phyloP scores from a whole-genome alignment of 176 grass and related monocot genomes.

The Oryza meyeriana region DNA sequence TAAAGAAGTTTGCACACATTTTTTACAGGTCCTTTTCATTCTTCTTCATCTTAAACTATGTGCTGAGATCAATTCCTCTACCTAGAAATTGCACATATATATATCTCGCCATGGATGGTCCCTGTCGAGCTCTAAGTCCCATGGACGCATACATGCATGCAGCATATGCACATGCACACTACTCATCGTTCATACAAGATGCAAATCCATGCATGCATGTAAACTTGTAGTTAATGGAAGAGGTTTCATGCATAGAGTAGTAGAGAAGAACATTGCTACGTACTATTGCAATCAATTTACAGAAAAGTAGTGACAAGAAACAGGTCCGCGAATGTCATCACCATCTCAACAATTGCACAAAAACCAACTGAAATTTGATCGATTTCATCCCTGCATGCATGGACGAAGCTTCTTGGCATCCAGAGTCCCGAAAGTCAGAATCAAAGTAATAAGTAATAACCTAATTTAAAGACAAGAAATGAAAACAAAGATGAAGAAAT shows the following conservation, averaged over 20 bases:
- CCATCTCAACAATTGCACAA: not conserved
- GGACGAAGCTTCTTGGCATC: not conserved
- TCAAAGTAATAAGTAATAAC: not conserved
- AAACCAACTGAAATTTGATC: not conserved
- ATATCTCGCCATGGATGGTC: not conserved
- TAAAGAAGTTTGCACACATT: slow-evolving; percentile 54
- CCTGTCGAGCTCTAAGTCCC: not conserved
- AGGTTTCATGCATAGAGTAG: not conserved
- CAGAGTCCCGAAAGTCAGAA: not conserved
- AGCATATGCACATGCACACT: not conserved
- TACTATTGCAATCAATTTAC: not conserved
- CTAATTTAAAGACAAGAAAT: not conserved
- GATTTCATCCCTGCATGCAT: not conserved
- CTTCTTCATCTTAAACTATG: slow-evolving; percentile 53
- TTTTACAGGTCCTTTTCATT: slow-evolving; percentile 34
- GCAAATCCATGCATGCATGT: slow-evolving; percentile 30
- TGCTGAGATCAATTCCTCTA: slow-evolving; percentile 17
- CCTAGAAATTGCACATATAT: slow-evolving; percentile 31
- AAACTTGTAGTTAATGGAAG: not conserved
- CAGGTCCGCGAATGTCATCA: not conserved
- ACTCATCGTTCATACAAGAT: not conserved
- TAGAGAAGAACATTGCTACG: not conserved
- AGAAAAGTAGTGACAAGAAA: not conserved
- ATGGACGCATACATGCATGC: not conserved
- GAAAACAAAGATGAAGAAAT: slow-evolving; percentile 13